Conservation (phyloP, 2,329 filamentous ascomycete genomes). For the Coleophoma eucalyptorum region DNA sequence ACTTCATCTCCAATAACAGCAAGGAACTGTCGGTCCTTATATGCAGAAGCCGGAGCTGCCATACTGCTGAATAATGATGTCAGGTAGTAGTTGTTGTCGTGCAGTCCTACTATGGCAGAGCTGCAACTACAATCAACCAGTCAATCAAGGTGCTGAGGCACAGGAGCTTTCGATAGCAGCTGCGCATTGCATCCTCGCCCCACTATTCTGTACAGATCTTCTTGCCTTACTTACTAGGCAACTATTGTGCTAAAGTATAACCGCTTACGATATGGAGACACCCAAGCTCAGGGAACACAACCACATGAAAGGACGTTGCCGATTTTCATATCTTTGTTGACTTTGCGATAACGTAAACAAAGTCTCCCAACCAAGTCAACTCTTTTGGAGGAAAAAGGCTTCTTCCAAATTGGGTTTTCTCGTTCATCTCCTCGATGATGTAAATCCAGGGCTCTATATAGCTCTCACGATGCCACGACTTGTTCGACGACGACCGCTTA, state of each 20-base stretch:
- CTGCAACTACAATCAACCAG: neutral
- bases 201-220: too few relatives aligned
- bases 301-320: too few relatives aligned
- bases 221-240: too few relatives aligned
- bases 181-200: too few relatives aligned
- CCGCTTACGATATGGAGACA: too few relatives aligned
- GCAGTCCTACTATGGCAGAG: neutral
- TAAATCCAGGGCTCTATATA: neutral
- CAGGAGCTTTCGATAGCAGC: too few relatives aligned
- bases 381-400: neutral
- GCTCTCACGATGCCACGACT: constrained; percentile 63
- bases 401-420: too few relatives aligned
- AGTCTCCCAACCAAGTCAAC: neutral
- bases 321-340: too few relatives aligned
- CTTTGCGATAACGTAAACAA: neutral
- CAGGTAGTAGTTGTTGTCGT: neutral
- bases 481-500: constrained; percentile 75
- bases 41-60: constrained; percentile 55
- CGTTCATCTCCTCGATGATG: too few relatives aligned
- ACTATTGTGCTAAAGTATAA: too few relatives aligned
- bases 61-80: constrained; percentile 34
- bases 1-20: constrained; percentile 98
- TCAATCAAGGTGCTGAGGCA: too few relatives aligned
- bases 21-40: constrained; percentile 88
- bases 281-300: too few relatives aligned